Evolutionary conservation across 1,139 yeast genomes (phyloP), one percentile per base, ranked within the genome.

Genomic region (Saccharomycopsis phalli): DNA sequence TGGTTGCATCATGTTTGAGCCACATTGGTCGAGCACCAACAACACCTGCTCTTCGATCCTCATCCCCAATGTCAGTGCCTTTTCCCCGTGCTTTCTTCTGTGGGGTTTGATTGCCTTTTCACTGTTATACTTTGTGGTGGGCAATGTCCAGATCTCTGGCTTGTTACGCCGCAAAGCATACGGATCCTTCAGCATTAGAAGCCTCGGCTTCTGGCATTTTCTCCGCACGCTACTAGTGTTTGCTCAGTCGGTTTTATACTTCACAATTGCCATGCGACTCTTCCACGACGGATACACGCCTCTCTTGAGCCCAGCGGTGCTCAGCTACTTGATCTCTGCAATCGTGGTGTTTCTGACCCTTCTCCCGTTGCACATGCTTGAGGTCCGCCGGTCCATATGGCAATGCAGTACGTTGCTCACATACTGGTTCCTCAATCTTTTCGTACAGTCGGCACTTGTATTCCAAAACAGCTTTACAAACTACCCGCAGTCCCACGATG

Each of bases 21-120:
- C n/a, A n/a, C n/a, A n/a, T n/a, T n/a, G n/a, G n/a, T n/a, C n/a
- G n/a, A n/a, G n/a, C n/a, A n/a, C n/a, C n/a, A n/a, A n/a, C n/a
- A n/a, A n/a, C n/a, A n/a, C n/a, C n/a, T n/a, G n/a, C n/a, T n/a
- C n/a, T n/a, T n/a, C n/a, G n/a, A n/a, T n/a, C n/a, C n/a, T 14
- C 21, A 13, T 33, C 8, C 36, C 55, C 2, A 44, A 56, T 11
- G 65, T 64, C 3, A 75, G 74, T 52, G 76, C 80, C 0, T 57
- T 77, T 49, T 74, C 71, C 42, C 81, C 81, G 2, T 74, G 81
- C 49, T 70, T 76, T 48, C 45, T 74, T 2, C 55, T 70, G 3
- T 38, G 57, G 17, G 36, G 61, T 2, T 52, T 58, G 36, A 47
- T 47, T 1, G 31, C 38, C 1, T 41, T 55, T 6, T 47, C 66